A percentile compares a stretch with the other conserved stretches of the same genome.
Evolutionary conservation across 2,329 filamentous ascomycete species (phyloP).

Genomic region (Chrysosporium queenslandicum): DNA sequence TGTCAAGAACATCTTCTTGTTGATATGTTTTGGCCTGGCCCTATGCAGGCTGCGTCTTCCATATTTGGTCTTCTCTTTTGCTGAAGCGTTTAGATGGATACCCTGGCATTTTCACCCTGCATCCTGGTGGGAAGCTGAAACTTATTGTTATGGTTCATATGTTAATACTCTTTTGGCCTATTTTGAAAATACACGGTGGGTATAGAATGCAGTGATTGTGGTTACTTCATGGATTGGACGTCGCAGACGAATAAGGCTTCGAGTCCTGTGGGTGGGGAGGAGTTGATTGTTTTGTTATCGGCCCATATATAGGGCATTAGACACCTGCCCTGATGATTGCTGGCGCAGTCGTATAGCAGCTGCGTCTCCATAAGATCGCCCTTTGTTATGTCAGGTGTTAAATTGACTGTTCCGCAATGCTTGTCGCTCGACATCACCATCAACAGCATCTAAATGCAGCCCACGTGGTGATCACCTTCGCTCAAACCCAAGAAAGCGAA

Average conservation of each 20-base stretch:
- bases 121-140: not conserved
- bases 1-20: slow-evolving; percentile 1
- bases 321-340: no score
- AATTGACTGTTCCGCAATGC: no score
- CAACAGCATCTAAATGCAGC: no score
- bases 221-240: no score
- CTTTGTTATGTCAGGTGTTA: no score
- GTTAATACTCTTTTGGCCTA: not conserved
- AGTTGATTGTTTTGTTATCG: no score
- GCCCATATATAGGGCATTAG: no score
- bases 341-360: no score
- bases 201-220: not conserved
- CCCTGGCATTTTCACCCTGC: not conserved
- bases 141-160: not conserved
- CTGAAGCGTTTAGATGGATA: not conserved
- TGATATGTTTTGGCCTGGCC: not conserved
- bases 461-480: slow-evolving; percentile 19
- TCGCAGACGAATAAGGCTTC: no score
- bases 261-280: no score
- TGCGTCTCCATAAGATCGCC: no score
- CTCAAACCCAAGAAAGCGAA: slow-evolving; percentile 42
- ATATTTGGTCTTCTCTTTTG: not conserved
- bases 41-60: not conserved
- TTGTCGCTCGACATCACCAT: no score
- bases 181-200: not conserved